A percentile compares a stretch with the other conserved stretches of the same genome.
Evolutionary conservation across 495 filamentous ascomycete species (phyloP).

Genomic region (Venustampulla echinocandica): DNA sequence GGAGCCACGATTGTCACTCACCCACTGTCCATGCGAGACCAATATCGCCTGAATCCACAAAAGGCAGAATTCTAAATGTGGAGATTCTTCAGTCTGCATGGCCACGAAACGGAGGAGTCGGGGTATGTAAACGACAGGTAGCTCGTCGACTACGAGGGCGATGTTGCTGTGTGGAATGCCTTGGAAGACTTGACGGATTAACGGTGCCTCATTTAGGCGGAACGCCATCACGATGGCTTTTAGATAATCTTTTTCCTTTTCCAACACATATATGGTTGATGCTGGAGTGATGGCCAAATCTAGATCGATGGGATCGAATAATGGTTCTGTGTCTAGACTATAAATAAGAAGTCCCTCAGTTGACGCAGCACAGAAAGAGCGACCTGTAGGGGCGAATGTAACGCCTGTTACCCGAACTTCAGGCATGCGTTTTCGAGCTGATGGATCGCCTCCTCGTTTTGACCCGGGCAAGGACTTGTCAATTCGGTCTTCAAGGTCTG

Average conservation of each 20-base stretch:
- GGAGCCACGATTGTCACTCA: constrained; percentile 67
- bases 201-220: constrained; percentile 70
- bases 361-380: constrained; percentile 86
- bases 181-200: constrained; percentile 80
- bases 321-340: constrained; percentile 67
- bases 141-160: constrained; percentile 61
- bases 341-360: constrained; percentile 94
- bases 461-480: constrained; percentile 83
- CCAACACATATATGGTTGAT: constrained; percentile 65
- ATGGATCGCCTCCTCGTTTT: constrained; percentile 71
- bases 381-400: constrained; percentile 79
- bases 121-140: constrained; percentile 81
- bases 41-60: constrained; percentile 85
- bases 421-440: constrained; percentile 61
- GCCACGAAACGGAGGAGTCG: constrained; percentile 79
- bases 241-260: constrained; percentile 67
- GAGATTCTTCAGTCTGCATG: constrained; percentile 75
- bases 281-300: constrained; percentile 85
- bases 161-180: constrained; percentile 69
- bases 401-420: constrained; percentile 82
- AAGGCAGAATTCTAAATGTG: constrained; percentile 88
- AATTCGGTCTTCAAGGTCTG: constrained; percentile 76
- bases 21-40: constrained; percentile 68
- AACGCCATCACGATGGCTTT: constrained; percentile 96
- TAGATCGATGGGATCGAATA: constrained; percentile 93